A percentile compares a stretch with the other conserved stretches of the same genome.
phyloP scores from a whole-genome alignment of 768 basidiomycete species.

The Boletus rubescentipes region DNA sequence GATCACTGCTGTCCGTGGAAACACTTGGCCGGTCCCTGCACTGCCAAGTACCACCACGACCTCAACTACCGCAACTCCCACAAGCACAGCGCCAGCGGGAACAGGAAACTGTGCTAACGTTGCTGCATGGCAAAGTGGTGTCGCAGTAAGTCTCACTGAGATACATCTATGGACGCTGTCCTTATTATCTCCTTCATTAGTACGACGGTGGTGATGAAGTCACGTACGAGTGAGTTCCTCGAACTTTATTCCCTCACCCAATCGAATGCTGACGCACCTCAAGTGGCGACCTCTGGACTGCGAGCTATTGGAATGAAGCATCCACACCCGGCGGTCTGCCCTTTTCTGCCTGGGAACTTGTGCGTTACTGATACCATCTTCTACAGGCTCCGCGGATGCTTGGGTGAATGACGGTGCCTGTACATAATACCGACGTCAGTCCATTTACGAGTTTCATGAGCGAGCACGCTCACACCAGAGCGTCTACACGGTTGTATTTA shows the following conservation, averaged over 20 bases:
- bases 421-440: not conserved
- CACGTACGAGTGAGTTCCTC: too few relatives aligned
- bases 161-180: not conserved
- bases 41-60: too few relatives aligned
- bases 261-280: not conserved
- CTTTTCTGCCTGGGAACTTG: not conserved
- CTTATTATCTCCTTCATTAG: too few relatives aligned
- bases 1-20: too few relatives aligned
- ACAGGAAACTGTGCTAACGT: too few relatives aligned
- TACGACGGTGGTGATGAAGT: too few relatives aligned
- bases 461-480: not conserved
- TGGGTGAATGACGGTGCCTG: not conserved
- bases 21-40: too few relatives aligned
- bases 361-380: not conserved
- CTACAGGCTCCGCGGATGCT: not conserved
- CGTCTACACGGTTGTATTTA: not conserved
- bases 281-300: conserved; percentile 5
- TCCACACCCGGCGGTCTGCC: not conserved
- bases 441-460: not conserved
- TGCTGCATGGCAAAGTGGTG: not conserved
- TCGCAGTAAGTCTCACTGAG: not conserved
- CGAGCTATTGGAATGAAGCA: conserved; percentile 2
- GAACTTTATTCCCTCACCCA: too few relatives aligned
- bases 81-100: too few relatives aligned
- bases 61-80: too few relatives aligned